phyloP scores from a whole-genome alignment of 2,329 filamentous ascomycete genomes.

The Colletotrichum sp. region DNA sequence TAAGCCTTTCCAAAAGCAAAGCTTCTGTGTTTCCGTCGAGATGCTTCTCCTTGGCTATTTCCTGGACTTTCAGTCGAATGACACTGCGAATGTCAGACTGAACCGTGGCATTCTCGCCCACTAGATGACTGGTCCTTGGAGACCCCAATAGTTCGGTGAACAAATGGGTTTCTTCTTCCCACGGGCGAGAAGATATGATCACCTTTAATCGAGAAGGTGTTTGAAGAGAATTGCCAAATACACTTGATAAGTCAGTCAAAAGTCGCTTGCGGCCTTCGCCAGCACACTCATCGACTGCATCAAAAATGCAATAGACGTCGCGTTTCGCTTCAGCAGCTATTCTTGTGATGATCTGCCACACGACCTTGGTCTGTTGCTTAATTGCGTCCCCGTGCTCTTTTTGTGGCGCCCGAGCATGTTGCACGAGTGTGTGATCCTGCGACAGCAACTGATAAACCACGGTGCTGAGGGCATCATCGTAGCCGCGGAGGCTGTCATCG shows the following conservation, averaged over 20 bases:
- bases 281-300: not conserved
- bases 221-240: not conserved
- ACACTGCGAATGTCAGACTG: not conserved
- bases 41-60: not conserved
- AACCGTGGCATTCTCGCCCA: not conserved
- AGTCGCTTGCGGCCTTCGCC: not conserved
- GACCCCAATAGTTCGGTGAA: not conserved
- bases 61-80: not conserved
- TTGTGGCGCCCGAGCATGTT: not conserved
- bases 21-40: not conserved
- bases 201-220: not conserved
- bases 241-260: accelerated
- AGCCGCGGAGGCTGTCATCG: not conserved
- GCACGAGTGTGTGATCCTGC: not conserved
- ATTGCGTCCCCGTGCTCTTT: not conserved
- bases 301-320: not conserved
- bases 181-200: not conserved
- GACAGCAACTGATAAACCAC: not conserved
- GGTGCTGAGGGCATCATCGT: not conserved
- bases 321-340: not conserved
- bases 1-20: not conserved
- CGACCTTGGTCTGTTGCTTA: not conserved
- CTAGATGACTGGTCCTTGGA: not conserved
- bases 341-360: not conserved
- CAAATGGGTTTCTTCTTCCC: not conserved